Evolutionary conservation across 768 basidiomycete species (phyloP).

Genomic region (Cubamyces lactineus): DNA sequence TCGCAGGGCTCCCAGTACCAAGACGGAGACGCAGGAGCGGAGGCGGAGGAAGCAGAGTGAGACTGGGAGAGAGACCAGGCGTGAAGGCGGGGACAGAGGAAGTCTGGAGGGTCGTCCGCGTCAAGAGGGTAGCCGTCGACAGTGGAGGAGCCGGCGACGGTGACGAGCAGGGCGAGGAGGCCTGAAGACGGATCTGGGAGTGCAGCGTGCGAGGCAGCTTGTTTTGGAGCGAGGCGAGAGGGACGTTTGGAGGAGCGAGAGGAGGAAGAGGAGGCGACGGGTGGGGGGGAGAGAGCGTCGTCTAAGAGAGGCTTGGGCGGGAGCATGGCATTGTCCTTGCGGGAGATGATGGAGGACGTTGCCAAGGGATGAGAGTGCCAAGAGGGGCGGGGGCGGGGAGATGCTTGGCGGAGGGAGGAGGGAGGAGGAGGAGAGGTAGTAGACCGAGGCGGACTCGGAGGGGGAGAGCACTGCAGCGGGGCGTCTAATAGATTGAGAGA

Average conservation of each 20-base stretch:
- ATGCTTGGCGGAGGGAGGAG: slow-evolving; percentile 24
- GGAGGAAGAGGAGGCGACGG: slow-evolving; percentile 17
- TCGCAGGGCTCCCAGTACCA: slow-evolving; percentile 16
- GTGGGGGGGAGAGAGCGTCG: slow-evolving; percentile 7
- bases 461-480: too few relatives aligned
- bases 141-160: slow-evolving; percentile 51
- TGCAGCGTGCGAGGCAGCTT: slow-evolving; percentile 23
- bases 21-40: slow-evolving; percentile 20
- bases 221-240: slow-evolving; percentile 8
- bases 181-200: slow-evolving; percentile 48
- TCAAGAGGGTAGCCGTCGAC: slow-evolving; percentile 50
- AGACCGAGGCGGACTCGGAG: not conserved
- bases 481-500: not conserved
- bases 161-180: slow-evolving; percentile 58
- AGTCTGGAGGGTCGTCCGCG: slow-evolving; percentile 50
- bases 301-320: slow-evolving; percentile 18
- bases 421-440: slow-evolving; percentile 26
- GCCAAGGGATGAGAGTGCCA: slow-evolving; percentile 4
- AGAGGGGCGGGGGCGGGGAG: slow-evolving; percentile 1
- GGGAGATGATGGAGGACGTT: slow-evolving; percentile 4
- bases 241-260: slow-evolving; percentile 19
- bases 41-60: not conserved
- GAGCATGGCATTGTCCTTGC: slow-evolving; percentile 24
- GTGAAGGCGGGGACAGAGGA: slow-evolving; percentile 54
- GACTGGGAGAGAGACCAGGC: slow-evolving; percentile 12